Conservation (phyloP, 192 early-diverging fungal genomes). For the Thamnidium elegans region DNA sequence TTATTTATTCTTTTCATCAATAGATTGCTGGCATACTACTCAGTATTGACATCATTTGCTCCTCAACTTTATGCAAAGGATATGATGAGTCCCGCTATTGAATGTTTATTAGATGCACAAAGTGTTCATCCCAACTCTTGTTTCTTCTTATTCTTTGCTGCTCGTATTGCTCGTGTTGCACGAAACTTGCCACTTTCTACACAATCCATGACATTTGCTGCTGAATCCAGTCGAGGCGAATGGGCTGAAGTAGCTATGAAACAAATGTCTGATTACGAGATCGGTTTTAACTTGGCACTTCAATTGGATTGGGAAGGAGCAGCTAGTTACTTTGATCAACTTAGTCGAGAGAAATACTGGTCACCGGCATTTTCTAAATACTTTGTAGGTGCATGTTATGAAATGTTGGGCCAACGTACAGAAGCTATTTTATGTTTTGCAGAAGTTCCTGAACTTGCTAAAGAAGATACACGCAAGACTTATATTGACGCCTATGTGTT, state of each 20-base stretch:
- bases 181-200: constrained; percentile 34
- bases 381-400: constrained; percentile 47
- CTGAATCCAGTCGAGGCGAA: constrained; percentile 34
- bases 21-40: constrained; percentile 46
- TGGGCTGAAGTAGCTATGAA: constrained; percentile 46
- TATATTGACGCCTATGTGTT: constrained; percentile 51
- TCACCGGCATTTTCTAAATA: constrained; percentile 53
- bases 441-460: constrained; percentile 43
- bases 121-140: constrained; percentile 47
- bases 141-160: constrained; percentile 54
- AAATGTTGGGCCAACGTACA: constrained; percentile 61
- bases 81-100: constrained; percentile 36
- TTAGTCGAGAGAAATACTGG: constrained; percentile 52
- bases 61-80: constrained; percentile 45
- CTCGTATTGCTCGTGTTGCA: constrained; percentile 42
- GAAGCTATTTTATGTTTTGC: constrained; percentile 73
- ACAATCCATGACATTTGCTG: constrained; percentile 34
- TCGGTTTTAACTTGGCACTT: constrained; percentile 49
- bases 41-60: constrained; percentile 50
- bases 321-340: constrained; percentile 36
- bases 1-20: neutral
- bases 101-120: constrained; percentile 49
- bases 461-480: constrained; percentile 40
- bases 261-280: constrained; percentile 48
- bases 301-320: constrained; percentile 47